Evolutionary conservation across 148 eudicot species (phyloP).

Genomic region (Rhododendron mucronatum): DNA sequence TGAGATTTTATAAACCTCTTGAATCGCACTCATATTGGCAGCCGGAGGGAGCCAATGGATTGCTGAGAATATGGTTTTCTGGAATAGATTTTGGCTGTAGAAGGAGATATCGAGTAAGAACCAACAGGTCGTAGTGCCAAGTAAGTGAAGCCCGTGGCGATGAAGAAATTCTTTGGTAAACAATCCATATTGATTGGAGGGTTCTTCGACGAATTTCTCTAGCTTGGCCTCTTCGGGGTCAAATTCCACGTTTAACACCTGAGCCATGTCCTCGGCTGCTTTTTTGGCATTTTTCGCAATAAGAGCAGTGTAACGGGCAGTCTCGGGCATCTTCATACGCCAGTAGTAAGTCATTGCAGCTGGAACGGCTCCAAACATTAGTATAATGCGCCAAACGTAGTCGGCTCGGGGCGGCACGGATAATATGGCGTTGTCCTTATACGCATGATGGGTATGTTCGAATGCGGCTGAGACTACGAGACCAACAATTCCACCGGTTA

Average conservation of each 20-base stretch:
- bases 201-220: conserved; percentile 3
- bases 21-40: conserved; percentile 52
- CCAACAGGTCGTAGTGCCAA: conserved; percentile 68
- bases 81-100: conserved; percentile 79
- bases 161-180: conserved; percentile 41
- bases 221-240: conserved; percentile 38
- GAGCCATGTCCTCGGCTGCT: conserved; percentile 72
- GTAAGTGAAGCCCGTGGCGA: conserved; percentile 63
- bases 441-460: not conserved
- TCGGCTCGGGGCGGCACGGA: conserved; percentile 38
- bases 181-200: conserved; percentile 36
- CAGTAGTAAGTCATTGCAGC: conserved; percentile 62
- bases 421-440: rapidly evolving
- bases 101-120: conserved; percentile 75
- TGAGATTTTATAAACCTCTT: conserved; percentile 62
- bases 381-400: conserved; percentile 66
- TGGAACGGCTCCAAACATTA: conserved; percentile 62
- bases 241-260: conserved; percentile 49
- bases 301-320: conserved; percentile 63
- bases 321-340: conserved; percentile 86
- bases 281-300: conserved; percentile 53
- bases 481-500: conserved; percentile 48
- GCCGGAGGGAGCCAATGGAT: conserved; percentile 58
- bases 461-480: conserved; percentile 37
- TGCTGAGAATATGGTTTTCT: conserved; percentile 69